Conservation (phyloP, 805 yeast species). For the Kodamaea laetipori region DNA sequence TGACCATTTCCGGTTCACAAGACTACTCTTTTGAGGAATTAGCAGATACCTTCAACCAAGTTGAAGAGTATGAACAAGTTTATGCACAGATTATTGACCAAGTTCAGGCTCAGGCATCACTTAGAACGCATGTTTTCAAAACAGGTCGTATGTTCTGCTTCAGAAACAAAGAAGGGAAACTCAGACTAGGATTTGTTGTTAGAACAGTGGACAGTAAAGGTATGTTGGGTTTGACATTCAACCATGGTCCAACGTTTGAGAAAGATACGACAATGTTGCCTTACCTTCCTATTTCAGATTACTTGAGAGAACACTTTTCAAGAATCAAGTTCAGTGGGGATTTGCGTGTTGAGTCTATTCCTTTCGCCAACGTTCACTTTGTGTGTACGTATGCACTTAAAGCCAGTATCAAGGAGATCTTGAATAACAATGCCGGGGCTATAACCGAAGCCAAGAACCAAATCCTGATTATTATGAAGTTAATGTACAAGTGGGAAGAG, state of each 20-base stretch:
- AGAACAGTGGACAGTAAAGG: conserved; percentile 39
- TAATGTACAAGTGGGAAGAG: conserved; percentile 47
- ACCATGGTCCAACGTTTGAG: conserved; percentile 41
- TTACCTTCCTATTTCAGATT: conserved; percentile 36
- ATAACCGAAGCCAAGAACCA: conserved; percentile 39
- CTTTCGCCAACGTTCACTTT: conserved; percentile 44
- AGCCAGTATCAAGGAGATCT: conserved; percentile 33
- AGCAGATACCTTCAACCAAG: conserved; percentile 44
- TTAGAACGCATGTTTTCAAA: conserved; percentile 48
- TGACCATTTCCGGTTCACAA: conserved; percentile 38
- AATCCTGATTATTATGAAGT: conserved; percentile 35
- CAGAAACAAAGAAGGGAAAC: conserved; percentile 46
- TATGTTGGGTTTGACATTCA: conserved; percentile 46
- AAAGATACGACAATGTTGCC: conserved; percentile 32
- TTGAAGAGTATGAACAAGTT: conserved; percentile 47
- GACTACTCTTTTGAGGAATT: conserved; percentile 45
- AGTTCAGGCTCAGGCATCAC: conserved; percentile 47
- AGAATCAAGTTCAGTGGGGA: conserved; percentile 36
- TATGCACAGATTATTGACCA: conserved; percentile 51
- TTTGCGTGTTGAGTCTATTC: conserved; percentile 42
- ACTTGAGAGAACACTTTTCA: conserved; percentile 37
- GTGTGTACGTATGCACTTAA: conserved; percentile 41
- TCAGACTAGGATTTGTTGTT: conserved; percentile 57
- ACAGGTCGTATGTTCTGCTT: conserved; percentile 62
- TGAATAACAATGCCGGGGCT: conserved; percentile 38